phyloP scores from a whole-genome alignment of 805 yeast genomes.

The Metschnikowia kunwiensis region DNA sequence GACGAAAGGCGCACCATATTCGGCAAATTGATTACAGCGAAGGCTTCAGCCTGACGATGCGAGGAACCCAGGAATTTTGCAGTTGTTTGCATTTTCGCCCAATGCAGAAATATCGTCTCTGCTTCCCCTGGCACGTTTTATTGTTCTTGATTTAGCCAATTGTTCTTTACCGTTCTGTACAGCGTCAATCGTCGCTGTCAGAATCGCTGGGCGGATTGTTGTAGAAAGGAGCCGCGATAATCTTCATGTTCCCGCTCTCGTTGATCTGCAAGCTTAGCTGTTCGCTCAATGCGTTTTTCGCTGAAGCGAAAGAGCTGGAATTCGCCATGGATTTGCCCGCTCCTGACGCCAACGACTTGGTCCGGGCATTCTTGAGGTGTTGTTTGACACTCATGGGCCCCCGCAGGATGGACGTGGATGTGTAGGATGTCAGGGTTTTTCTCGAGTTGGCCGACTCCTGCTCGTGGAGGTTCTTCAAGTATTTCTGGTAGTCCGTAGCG shows the following conservation, averaged over 20 bases:
- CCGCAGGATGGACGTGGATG: constrained; percentile 16
- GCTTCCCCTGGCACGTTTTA: background rate
- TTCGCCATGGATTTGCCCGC: constrained; percentile 2
- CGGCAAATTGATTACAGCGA: constrained; percentile 6
- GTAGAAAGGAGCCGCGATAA: constrained; percentile 39
- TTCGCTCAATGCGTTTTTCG: constrained; percentile 12
- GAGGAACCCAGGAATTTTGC: constrained; percentile 1
- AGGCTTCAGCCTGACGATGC: constrained; percentile 1
- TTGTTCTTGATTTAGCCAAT: background rate
- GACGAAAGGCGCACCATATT: constrained; percentile 5
- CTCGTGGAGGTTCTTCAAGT: constrained; percentile 18
- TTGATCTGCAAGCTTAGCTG: constrained; percentile 11
- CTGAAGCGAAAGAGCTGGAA: constrained; percentile 12
- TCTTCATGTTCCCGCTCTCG: constrained; percentile 21
- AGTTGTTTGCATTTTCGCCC: constrained; percentile 2
- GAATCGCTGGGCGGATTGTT: constrained; percentile 38
- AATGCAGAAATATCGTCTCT: background rate
- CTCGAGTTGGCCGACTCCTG: constrained; percentile 13
- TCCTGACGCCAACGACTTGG: constrained; percentile 5
- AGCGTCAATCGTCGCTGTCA: constrained; percentile 18
- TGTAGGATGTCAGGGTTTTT: constrained; percentile 18
- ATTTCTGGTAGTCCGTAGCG: constrained; percentile 21
- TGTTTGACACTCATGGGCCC: constrained; percentile 15
- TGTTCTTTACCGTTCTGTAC: background rate
- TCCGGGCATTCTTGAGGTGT: constrained; percentile 5